phyloP scores from a whole-genome alignment of 306 rosid genomes.

The Calophaca sinica region DNA sequence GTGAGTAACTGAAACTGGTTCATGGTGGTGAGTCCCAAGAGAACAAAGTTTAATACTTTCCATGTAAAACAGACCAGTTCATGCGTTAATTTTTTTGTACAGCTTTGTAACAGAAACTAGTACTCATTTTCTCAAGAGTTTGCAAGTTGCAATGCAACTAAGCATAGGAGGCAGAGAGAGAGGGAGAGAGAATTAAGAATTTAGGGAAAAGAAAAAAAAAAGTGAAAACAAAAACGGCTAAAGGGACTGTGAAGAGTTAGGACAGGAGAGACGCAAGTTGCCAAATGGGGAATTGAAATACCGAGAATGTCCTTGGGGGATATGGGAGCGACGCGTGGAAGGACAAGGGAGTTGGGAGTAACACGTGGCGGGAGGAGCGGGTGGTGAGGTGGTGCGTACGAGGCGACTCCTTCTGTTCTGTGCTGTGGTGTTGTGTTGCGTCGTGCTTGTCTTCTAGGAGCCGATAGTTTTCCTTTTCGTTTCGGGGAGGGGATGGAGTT shows the following conservation, averaged over 20 bases:
- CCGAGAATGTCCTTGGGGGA: slow-evolving; percentile 38
- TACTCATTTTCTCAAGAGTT: slow-evolving; percentile 36
- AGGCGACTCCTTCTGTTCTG: slow-evolving; percentile 31
- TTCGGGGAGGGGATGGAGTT: background rate
- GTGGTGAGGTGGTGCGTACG: slow-evolving; percentile 47
- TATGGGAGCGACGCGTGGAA: slow-evolving; percentile 53
- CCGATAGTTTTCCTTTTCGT: background rate
- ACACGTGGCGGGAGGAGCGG: slow-evolving; percentile 51
- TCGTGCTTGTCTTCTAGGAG: slow-evolving; percentile 35
- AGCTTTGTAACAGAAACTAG: background rate
- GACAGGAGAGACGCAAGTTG: no score
- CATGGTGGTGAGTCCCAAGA: no score
- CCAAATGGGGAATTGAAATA: background rate
- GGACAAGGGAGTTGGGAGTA: background rate
- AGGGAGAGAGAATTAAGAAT: background rate
- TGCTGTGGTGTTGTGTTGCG: slow-evolving; percentile 7
- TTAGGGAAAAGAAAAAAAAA: background rate
- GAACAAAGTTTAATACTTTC: no score
- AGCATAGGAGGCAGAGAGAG: background rate
- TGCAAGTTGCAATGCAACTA: slow-evolving; percentile 6
- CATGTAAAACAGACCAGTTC: no score
- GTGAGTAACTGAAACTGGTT: no score
- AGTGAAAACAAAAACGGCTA: background rate
- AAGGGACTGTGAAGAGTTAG: slow-evolving; percentile 16
- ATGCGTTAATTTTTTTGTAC: background rate